Evolutionary conservation across 1,284 basidiomycete genomes (phyloP), one percentile per base, ranked within the genome.

Genomic region (Boletellus deceptivus): DNA sequence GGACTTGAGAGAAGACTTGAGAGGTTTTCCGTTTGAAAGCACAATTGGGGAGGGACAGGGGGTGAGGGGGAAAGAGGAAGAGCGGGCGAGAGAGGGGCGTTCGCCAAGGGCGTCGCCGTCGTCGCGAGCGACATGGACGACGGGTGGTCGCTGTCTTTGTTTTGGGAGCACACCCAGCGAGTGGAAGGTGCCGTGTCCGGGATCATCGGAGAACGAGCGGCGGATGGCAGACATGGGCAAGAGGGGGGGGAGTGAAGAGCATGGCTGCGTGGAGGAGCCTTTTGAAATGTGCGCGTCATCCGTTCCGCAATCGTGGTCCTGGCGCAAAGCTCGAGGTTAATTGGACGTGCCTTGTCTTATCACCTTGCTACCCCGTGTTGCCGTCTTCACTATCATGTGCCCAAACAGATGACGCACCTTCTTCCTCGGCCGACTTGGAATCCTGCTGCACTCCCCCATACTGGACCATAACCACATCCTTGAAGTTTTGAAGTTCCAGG

Each of bases 1-100:
- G 1, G 81, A 80, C 69, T 97, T 96, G 60, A 98, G 79, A 0
- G 91, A 91, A 0, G 90, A 83, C 65, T 94, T 93, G 69, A 98
- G 84, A 1, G 92, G 89, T 68, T 93, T 91, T 48, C 93, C 92
- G 58, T 93, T 96, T 20, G 89, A 80, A 33, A 95, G 78, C 49
- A 91, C 65, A 53, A 5, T 22, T 85, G 72, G 35, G 65, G 52
- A 0, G 9, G 46, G 18, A 36, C 4, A 8, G 27, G 29, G 16
- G 10, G 41, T 38, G 22, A 7, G 3, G 17, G 35, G 34, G 37
- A 53, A 62, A 33, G 56, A 64, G 48, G 55, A 55, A 22, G 56
- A 48, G 50, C 53, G 41, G 42, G 55, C 59, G 55, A 76, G 72
- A 17, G 70, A 71, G 22, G 42, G 3, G 13, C 43, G 46, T 8